Conservation (phyloP, 2,329 filamentous ascomycete genomes). For the Ascochyta lentis region DNA sequence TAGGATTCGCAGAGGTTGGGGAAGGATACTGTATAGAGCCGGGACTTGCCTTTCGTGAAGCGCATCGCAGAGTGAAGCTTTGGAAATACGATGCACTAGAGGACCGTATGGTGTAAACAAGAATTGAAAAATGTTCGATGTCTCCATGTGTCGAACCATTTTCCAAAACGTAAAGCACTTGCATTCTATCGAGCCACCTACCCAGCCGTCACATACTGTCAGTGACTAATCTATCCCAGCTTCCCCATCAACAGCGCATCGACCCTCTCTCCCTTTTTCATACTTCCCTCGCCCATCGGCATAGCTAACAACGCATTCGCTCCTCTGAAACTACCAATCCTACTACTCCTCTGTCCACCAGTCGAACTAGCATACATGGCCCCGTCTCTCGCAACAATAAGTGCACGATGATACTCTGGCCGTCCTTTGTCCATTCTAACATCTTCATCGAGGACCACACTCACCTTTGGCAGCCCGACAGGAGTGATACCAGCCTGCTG, state of each 20-base stretch:
- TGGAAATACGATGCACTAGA: background rate
- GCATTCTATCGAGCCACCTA: background rate
- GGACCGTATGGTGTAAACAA: background rate
- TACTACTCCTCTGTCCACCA: constrained; percentile 86
- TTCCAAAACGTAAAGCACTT: background rate
- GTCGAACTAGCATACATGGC: constrained; percentile 78
- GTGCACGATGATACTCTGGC: constrained; percentile 88
- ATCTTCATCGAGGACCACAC: constrained; percentile 74
- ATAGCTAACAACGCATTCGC: constrained; percentile 87
- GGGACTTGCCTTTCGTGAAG: background rate
- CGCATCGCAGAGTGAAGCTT: background rate
- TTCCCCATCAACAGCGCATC: constrained; percentile 79
- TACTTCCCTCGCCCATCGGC: constrained; percentile 67
- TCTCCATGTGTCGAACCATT: background rate
- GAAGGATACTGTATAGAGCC: background rate
- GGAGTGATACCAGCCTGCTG: constrained; percentile 73
- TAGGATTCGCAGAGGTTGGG: background rate
- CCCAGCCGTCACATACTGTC: background rate
- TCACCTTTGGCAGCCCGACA: constrained; percentile 73
- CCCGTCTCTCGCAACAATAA: constrained; percentile 72
- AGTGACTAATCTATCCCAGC: constrained; percentile 17
- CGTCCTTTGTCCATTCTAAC: constrained; percentile 76
- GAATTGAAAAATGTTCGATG: background rate
- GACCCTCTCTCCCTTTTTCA: constrained; percentile 73
- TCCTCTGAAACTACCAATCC: constrained; percentile 84